Base-by-base conservation (phyloP, 2,329 filamentous ascomycete genomes). In the Scedosporium dehoogii region DNA sequence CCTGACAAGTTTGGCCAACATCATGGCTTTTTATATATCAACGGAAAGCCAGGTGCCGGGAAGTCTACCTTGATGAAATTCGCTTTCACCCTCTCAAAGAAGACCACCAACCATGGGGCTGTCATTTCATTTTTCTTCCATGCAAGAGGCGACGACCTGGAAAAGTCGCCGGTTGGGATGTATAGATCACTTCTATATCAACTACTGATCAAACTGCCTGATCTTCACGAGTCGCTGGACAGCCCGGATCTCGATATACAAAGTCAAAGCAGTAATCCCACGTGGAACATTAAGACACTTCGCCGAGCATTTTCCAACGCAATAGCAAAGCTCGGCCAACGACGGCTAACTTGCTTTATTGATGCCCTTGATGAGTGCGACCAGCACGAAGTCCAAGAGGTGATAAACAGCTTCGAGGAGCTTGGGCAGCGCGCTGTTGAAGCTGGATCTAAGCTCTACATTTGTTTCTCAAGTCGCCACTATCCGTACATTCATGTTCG, bases 41-140 rank as follows among this genome's bases (percentile, higher is more conserved):
- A 71, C 25, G 78, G 78, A 1, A 80, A 78, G 57, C 73, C 77
- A 0, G 78, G 78, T 18, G 75, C 75, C 12, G 78, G 78, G 6
- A 80, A 80, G 62, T 79, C 77, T 0, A 79, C 76, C 0, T 63
- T 80, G n/a, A 77, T 80, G 74, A 79, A 77, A 62, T 74, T 74
- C 59, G 68, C 78, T 3, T 70, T 63, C 58, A 66, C 72, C 29
- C 66, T 73, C 25, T n/a, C 65, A 1, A 63, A 64, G 1, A 25
- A 56, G 16, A 2, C 14, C 10, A 57, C 33, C 25, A 53, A 3
- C 0, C 23, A 4, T 0, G n/a, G 1, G 4, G 29, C 46, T 0
- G 42, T 60, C 0, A 23, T 57, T 6, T 63, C 58, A 1, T 66
- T 65, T 59, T 66, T 66, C 25, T 66, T 66, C 48, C 61, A 67